Evolutionary conservation across 2,329 filamentous ascomycete genomes (phyloP), one percentile per base, ranked within the genome.

Genomic region (Achaetomium macrosporum): DNA sequence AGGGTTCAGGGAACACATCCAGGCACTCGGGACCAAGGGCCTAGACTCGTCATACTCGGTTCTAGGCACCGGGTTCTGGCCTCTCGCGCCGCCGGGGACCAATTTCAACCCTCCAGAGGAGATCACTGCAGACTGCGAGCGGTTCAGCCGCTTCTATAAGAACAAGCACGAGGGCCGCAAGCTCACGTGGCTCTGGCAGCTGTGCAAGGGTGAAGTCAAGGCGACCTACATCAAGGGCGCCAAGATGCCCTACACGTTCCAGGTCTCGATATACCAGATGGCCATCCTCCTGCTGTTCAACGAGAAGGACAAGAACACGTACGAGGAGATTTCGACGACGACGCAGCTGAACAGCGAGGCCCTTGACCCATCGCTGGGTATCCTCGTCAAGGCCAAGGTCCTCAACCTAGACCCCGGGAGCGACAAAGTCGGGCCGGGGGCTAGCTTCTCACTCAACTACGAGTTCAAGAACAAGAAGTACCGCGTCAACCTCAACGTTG

Each of bases 391-490:
- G 75, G 91, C 93, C 57, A 96, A 92, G 75, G 88, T 99, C 42
- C 76, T 99, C 43, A 76, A 81, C 43, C 80, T 89, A 62, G 79
- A 77, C 33, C 84, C 87, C 0, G 84, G 87, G 33, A 81, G 83
- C 36, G 84, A 84, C 50, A 93, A 95, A 71, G 81, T 87, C 2
- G 87, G 84, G 12, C 78, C 87, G 1, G 89, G 88, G 42, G 91
- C 89, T 55, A 83, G 78, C 0, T 96, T 95, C 72, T 78, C 79
- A 43, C 78, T 99, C 56, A 99, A 99, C 73, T 87, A 90, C 61
- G 88, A 91, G 66, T 97, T 97, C 78, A 96, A 95, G 80, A 90
- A 85, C 75, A 99, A 99, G 80, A 99, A 97, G 78, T 85, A 96
- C 63, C 90, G 95, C 66, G 85, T 97, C 64, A 99, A 99, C 66